Evolutionary conservation across 2,329 filamentous ascomycete species (phyloP).

Genomic region (Pyrenophora teres): DNA sequence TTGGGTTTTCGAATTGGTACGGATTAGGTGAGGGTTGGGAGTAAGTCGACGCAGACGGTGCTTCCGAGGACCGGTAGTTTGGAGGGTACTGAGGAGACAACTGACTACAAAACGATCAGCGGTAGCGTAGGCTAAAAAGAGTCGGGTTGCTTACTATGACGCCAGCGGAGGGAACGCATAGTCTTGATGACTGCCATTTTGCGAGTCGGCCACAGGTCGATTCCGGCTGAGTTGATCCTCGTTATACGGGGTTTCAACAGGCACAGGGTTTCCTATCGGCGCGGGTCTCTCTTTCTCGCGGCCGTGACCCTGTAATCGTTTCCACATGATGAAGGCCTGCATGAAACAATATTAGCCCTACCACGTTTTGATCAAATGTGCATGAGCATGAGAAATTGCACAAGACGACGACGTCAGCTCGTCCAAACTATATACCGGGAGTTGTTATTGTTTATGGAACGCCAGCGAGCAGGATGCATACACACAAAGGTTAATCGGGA

Average conservation of each 20-base stretch:
- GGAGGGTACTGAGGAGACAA: slow-evolving; percentile 30
- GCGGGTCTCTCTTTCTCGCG: slow-evolving; percentile 49
- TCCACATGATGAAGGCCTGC: slow-evolving; percentile 54
- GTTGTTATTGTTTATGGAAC: background rate
- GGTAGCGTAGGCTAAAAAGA: background rate
- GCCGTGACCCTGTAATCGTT: slow-evolving; percentile 54
- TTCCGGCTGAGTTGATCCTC: slow-evolving; percentile 50
- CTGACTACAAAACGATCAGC: slow-evolving; percentile 18
- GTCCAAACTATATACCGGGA: background rate
- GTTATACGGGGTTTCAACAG: slow-evolving; percentile 53
- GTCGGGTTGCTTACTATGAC: slow-evolving; percentile 30
- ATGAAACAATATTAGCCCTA: slow-evolving; percentile 36
- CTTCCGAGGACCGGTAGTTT: slow-evolving; percentile 33
- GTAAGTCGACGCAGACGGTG: slow-evolving; percentile 59
- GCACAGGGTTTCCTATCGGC: slow-evolving; percentile 52
- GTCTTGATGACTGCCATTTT: slow-evolving; percentile 35
- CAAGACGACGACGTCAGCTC: background rate
- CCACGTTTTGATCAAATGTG: slow-evolving; percentile 4
- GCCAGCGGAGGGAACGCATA: slow-evolving; percentile 27
- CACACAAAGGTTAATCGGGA: background rate
- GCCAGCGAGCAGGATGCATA: background rate
- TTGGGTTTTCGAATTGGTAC: slow-evolving; percentile 30
- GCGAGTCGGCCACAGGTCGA: slow-evolving; percentile 36
- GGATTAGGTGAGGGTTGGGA: slow-evolving; percentile 58
- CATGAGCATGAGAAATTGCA: slow-evolving; percentile 11